Evolutionary conservation across 495 filamentous ascomycete species (phyloP), one percentile per base, ranked within the genome.

Genomic region (Monascus purpureus): DNA sequence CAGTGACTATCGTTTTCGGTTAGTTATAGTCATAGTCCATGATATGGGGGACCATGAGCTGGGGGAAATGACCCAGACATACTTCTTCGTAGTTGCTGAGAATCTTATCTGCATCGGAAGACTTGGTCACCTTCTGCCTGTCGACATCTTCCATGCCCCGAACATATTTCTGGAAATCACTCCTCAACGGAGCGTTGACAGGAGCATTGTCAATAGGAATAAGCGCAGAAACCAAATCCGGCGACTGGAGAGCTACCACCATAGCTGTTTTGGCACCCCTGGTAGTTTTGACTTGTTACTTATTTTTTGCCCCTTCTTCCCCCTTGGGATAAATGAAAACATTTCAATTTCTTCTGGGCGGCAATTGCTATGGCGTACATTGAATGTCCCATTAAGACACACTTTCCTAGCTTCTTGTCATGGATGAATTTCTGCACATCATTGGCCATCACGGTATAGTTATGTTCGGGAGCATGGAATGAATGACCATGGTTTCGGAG

Each of bases 251-350:
- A 18, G 85, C 80, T 20, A 96, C 66, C 0, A 81, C 68, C 88
- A 96, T 94, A 32, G 83, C 88, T 2, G 79, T 75, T 66, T 97
- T 97, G 23, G 90, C 90, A 31, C 92, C 92, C 82, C 82, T 86
- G 26, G 2, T 6, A 22, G 4, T n/a, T 4, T 4, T 5, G 25
- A 13, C 13, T 6, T 27, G 8, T n/a, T 27, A n/a, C 25, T 13
- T 12, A n/a, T 27, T 27, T 27, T 23, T 15, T 33, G n/a, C 18
- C 29, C 18, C 18, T 31, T 31, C 13, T 24, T 24, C 22, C 11
- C 11, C 22, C 22, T 11, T 11, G 22, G 22, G 22, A 9, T 23
- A 8, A n/a, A 25, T 7, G 5, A 13, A 9, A n/a, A n/a, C n/a
- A n/a, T n/a, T n/a, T n/a, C n/a, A n/a, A n/a, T n/a, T n/a, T n/a